Percentiles rank a stretch among this genome's conserved stretches.
These are phyloP conservation scores for Plectosphaerella cucumerina DNA, from an alignment of 2,329 filamentous ascomycete species.

Conservation along the genomic window DNA sequence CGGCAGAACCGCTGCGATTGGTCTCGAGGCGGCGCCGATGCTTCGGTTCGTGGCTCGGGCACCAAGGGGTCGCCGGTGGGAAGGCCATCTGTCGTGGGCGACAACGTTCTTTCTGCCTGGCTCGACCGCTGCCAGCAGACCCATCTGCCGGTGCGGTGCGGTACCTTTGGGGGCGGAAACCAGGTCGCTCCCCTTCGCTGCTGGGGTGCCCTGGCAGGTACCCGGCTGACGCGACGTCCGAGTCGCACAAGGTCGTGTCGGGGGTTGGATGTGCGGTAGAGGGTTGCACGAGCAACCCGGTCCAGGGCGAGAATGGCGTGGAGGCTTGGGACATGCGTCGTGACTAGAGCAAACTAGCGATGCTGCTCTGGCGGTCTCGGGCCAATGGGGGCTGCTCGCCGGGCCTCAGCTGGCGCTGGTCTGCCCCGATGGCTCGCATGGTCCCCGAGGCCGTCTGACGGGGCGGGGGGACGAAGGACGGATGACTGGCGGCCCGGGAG, in stretches of 20 bases:
- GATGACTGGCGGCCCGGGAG: no score
- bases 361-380: background rate
- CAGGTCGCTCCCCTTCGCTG: no score
- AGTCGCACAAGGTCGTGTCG: background rate
- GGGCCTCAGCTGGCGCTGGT: background rate
- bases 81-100: background rate
- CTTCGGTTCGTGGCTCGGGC: slow-evolving; percentile 1
- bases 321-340: background rate
- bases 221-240: background rate
- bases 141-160: background rate
- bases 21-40: background rate
- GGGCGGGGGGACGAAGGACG: no score
- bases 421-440: background rate
- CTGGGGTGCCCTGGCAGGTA: no score
- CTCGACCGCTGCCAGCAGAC: no score
- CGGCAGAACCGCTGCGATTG: background rate
- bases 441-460: background rate
- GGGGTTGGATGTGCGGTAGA: no score
- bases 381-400: background rate
- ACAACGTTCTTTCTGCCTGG: no score
- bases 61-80: background rate
- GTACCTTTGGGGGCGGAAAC: background rate
- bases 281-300: background rate
- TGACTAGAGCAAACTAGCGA: background rate
- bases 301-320: background rate